Conservation (phyloP, 2,329 filamentous ascomycete species). For the Didymella exigua region DNA sequence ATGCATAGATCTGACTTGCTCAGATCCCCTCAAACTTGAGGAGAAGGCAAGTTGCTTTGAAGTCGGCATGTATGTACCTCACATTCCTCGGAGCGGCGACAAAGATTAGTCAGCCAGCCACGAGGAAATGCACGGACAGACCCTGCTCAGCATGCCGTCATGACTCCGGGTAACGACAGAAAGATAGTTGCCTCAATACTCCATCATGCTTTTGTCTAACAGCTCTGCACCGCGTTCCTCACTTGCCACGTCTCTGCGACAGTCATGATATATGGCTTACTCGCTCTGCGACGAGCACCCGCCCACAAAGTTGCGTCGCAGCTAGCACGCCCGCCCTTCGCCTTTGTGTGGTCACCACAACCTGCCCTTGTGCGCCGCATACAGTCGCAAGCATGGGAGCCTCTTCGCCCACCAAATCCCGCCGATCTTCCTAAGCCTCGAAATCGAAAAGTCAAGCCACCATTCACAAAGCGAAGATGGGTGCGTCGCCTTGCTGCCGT, state of each 20-base stretch:
- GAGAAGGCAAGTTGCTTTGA: background rate
- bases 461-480: conserved; percentile 74
- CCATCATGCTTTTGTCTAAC: conserved; percentile 5
- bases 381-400: conserved; percentile 49
- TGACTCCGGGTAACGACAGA: conserved; percentile 23
- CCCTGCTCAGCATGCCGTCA: conserved; percentile 31
- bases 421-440: conserved; percentile 68
- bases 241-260: conserved; percentile 10
- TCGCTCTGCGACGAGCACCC: conserved; percentile 40
- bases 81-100: background rate
- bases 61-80: background rate
- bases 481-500: conserved; percentile 72
- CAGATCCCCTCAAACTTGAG: no score
- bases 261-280: conserved; percentile 50
- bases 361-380: conserved; percentile 33
- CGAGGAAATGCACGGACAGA: conserved; percentile 6
- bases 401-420: conserved; percentile 71
- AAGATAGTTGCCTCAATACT: conserved; percentile 4
- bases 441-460: conserved; percentile 68
- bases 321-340: conserved; percentile 26
- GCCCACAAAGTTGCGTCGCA: conserved; percentile 26
- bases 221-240: background rate
- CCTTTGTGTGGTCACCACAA: conserved; percentile 19
- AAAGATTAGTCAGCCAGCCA: conserved; percentile 11
- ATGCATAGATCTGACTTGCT: no score